Base-by-base conservation (phyloP, 192 early-diverging fungal species). In the Kappamyces sp. region DNA sequence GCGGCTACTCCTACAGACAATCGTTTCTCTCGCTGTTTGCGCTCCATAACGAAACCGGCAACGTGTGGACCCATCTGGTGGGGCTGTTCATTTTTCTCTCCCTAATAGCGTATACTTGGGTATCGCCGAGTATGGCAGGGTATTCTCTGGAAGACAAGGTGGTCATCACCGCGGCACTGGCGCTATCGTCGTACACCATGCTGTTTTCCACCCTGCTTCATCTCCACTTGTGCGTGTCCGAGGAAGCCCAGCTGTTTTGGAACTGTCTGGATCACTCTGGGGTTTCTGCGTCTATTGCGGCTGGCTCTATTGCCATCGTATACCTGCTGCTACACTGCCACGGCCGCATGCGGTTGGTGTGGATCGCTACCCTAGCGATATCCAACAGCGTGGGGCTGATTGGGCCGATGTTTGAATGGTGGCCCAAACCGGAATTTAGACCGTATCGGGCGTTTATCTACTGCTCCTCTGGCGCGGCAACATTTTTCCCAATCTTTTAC, bases 1-100 rank as follows among this genome's bases (percentile, higher is more conserved):
- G 51, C 8, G 44, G 35, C 41, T 63, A 68, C 34, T 58, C 66
- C 7, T 63, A 58, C 42, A 51, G 4, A 31, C 49, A 68, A 43
- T 58, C 54, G 31, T 68, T 60, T 60, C 51, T 63, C n/a, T 63
- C 61, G 3, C 40, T 72, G 3, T 64, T 67, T 37, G 62, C 63
- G 44, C 37, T 63, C 31, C 70, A 72, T 57, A 72, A 72, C 51
- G 70, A 72, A 42, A 40, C 65, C 4, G 66, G 61, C 15, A 67
- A 67, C 54, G 54, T 67, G 4, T 67, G 66, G 66, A 64, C 61
- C 2, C 66, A 67, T 38, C 32, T 63, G 39, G n/a, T 57, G 31
- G 66, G 61, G 15, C 37, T 40, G 23, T 6, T 57, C 5, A 4
- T 64, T 44, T 67, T 67, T 34, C 15, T 44, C 8, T 9, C 15